phyloP scores from a whole-genome alignment of 2,329 filamentous ascomycete genomes.

The Stachybotrys chlorohalonatus region DNA sequence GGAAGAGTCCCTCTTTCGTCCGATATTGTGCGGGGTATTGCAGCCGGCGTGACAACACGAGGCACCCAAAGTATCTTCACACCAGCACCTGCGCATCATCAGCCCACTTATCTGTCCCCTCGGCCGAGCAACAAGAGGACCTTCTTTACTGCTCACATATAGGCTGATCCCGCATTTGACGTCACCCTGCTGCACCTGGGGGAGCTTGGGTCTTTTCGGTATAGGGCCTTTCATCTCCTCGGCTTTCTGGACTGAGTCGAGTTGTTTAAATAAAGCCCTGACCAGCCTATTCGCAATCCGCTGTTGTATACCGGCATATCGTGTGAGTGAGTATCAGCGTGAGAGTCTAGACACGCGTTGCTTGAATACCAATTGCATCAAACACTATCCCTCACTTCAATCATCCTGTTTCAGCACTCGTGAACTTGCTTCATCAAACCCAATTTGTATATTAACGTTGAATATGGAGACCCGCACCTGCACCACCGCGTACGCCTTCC shows the following conservation, averaged over 20 bases:
- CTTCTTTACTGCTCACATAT: neutral
- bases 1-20: no score
- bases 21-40: no score
- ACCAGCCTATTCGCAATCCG: neutral
- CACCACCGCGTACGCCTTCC: conserved; percentile 9
- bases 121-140: neutral
- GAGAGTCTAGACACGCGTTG: neutral
- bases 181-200: neutral
- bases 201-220: neutral
- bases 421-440: neutral
- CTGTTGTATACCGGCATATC: neutral
- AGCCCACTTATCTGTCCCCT: neutral
- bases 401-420: neutral
- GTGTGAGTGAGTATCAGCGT: neutral
- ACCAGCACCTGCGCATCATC: neutral
- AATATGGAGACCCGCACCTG: conserved; percentile 16
- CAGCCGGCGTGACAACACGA: no score
- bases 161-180: neutral
- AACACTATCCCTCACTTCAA: neutral
- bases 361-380: neutral
- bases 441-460: neutral
- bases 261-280: neutral
- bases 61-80: neutral
- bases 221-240: neutral
- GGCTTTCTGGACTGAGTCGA: neutral